Evolutionary conservation across 257 asterid species (phyloP).

Genomic region (Solanum chilense): DNA sequence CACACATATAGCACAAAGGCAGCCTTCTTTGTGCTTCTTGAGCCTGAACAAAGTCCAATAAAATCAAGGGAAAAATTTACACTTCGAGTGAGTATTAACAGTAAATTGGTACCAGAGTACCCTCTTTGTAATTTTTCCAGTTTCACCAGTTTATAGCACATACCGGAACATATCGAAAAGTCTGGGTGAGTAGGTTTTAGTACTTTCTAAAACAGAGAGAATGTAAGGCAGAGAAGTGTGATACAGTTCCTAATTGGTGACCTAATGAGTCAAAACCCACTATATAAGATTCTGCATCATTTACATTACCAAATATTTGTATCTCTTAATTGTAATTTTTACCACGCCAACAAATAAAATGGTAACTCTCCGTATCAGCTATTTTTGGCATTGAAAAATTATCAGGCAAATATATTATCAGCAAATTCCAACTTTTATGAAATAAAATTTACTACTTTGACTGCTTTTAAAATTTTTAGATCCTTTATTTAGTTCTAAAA

Average conservation of each 20-base stretch:
- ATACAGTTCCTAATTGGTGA: background rate
- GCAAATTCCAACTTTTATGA: background rate
- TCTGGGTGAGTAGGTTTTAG: background rate
- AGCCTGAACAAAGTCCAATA: slow-evolving; percentile 37
- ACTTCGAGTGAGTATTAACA: background rate
- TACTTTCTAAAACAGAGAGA: background rate
- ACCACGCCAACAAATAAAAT: background rate
- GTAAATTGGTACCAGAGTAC: background rate
- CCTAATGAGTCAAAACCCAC: background rate
- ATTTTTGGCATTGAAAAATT: background rate
- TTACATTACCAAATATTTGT: background rate
- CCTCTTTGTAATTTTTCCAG: background rate
- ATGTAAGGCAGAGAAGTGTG: background rate
- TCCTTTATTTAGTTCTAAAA: background rate
- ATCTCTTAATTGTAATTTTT: background rate
- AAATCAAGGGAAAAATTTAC: background rate
- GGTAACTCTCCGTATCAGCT: background rate
- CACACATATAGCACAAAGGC: slow-evolving; percentile 92
- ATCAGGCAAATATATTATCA: background rate
- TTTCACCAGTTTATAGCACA: background rate
- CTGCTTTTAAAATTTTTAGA: background rate
- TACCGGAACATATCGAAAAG: background rate
- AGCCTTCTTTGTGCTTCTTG: slow-evolving; percentile 91
- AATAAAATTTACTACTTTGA: background rate
- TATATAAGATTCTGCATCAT: background rate